Conservation (phyloP, 768 basidiomycete genomes). For the Phanerochaete carnosa region DNA sequence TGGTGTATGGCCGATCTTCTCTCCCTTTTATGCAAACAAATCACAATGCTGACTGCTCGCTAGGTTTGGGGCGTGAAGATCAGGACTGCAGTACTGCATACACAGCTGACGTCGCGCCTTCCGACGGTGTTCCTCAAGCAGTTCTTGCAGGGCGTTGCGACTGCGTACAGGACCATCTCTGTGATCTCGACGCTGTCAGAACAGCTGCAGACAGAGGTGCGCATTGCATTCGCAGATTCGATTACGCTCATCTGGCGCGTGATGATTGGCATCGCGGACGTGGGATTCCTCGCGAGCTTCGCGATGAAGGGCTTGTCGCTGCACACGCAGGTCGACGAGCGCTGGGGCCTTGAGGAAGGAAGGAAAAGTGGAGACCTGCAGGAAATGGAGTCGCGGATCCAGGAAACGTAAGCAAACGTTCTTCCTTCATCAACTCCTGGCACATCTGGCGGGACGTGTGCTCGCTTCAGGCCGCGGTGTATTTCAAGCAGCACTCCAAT, state of each 20-base stretch:
- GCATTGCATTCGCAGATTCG: conserved; percentile 3
- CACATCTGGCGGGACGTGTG: no score
- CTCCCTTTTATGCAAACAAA: neutral
- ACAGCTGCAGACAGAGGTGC: neutral
- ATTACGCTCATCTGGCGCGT: neutral
- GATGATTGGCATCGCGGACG: neutral
- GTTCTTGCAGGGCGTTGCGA: conserved; percentile 1
- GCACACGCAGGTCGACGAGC: neutral
- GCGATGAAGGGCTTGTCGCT: conserved; percentile 7
- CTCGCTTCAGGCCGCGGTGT: no score
- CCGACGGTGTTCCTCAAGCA: neutral
- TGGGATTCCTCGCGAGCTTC: neutral
- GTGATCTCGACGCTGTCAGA: neutral
- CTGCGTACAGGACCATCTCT: conserved; percentile 6
- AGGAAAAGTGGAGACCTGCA: no score
- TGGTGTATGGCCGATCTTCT: neutral
- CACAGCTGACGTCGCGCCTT: conserved; percentile 1
- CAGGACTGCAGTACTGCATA: conserved; percentile 1
- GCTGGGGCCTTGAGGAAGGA: conserved; percentile 1
- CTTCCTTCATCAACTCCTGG: no score
- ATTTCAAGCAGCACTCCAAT: no score
- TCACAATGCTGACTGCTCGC: neutral
- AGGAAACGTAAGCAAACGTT: no score
- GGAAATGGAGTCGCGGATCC: no score
- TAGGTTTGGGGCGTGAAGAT: conserved; percentile 7